Conservation (phyloP, 1,284 basidiomycete species). For the Inonotus hispidus region DNA sequence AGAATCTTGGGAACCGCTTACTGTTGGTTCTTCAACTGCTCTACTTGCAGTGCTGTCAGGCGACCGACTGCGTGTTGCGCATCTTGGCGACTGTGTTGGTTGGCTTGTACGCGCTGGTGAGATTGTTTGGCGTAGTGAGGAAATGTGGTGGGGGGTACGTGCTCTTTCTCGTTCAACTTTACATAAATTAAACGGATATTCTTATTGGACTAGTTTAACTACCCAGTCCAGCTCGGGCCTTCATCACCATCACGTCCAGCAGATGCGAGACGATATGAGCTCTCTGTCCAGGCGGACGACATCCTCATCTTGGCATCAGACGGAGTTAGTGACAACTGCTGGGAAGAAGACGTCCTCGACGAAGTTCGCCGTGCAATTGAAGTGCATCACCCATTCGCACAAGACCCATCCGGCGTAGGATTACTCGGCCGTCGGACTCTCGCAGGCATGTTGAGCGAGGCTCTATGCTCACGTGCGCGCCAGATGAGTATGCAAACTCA, state of each 20-base stretch:
- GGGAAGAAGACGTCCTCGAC: conserved; percentile 92
- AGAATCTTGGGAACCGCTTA: conserved; percentile 32
- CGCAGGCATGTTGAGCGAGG: conserved; percentile 64
- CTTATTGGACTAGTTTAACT: conserved; percentile 65
- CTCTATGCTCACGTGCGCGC: conserved; percentile 64
- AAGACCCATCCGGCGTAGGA: conserved; percentile 16
- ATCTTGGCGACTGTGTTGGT: conserved; percentile 89
- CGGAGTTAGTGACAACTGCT: conserved; percentile 90
- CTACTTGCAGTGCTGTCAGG: conserved; percentile 51
- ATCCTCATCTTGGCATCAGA: conserved; percentile 89
- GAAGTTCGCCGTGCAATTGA: conserved; percentile 49
- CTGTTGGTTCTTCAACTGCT: conserved; percentile 64
- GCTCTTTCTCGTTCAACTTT: conserved; percentile 18
- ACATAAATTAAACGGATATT: background rate
- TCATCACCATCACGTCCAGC: conserved; percentile 62
- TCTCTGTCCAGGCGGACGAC: conserved; percentile 82
- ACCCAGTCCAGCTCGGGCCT: conserved; percentile 85
- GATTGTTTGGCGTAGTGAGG: conserved; percentile 83
- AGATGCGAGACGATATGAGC: conserved; percentile 69
- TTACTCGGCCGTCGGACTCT: conserved; percentile 48
- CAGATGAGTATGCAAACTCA: conserved; percentile 44
- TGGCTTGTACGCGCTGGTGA: conserved; percentile 77
- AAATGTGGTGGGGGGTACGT: conserved; percentile 87
- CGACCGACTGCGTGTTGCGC: conserved; percentile 49
- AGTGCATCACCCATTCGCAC: conserved; percentile 6